phyloP scores from a whole-genome alignment of 768 basidiomycete genomes.

The Pilatotrama ljubarskyi region DNA sequence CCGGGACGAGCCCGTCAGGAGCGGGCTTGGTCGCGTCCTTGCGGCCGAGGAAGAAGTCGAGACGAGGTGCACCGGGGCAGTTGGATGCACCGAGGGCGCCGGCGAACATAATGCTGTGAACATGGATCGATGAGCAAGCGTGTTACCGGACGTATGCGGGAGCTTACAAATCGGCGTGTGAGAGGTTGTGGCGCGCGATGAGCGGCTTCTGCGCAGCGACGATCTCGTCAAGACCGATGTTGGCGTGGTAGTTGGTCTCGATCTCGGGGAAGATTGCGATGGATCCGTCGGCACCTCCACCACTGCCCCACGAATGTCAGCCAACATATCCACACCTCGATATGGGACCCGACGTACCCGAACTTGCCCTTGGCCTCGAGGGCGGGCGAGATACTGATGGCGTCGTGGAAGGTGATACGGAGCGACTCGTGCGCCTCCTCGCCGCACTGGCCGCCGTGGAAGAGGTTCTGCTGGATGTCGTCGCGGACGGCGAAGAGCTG shows the following conservation, averaged over 20 bases:
- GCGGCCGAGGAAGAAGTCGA: conserved; percentile 38
- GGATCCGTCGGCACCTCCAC: conserved; percentile 27
- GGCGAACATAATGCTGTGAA: conserved; percentile 37
- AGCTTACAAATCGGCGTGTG: conserved; percentile 50
- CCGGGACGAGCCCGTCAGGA: conserved; percentile 11
- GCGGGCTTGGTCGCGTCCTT: conserved; percentile 18
- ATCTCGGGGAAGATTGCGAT: conserved; percentile 24
- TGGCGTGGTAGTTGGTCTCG: conserved; percentile 19
- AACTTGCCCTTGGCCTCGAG: conserved; percentile 12
- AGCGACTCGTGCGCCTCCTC: conserved; percentile 34
- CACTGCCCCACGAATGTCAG: conserved; percentile 4
- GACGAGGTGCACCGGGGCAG: conserved; percentile 41
- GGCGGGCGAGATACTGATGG: conserved; percentile 20
- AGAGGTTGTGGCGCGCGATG: conserved; percentile 39
- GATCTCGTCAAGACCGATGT: conserved; percentile 13
- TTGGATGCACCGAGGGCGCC: conserved; percentile 38
- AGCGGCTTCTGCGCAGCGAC: conserved; percentile 36
- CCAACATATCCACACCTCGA: not conserved
- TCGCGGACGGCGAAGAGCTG: conserved; percentile 34
- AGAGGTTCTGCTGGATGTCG: conserved; percentile 31
- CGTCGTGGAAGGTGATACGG: conserved; percentile 32
- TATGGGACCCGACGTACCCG: conserved; percentile 12
- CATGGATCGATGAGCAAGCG: not conserved
- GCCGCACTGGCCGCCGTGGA: conserved; percentile 33
- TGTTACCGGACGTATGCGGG: too few relatives aligned